Percentiles rank a stretch among this genome's conserved stretches.
Evolutionary conservation across 768 basidiomycete genomes (phyloP).

Genomic region (Suillus subalutaceus): DNA sequence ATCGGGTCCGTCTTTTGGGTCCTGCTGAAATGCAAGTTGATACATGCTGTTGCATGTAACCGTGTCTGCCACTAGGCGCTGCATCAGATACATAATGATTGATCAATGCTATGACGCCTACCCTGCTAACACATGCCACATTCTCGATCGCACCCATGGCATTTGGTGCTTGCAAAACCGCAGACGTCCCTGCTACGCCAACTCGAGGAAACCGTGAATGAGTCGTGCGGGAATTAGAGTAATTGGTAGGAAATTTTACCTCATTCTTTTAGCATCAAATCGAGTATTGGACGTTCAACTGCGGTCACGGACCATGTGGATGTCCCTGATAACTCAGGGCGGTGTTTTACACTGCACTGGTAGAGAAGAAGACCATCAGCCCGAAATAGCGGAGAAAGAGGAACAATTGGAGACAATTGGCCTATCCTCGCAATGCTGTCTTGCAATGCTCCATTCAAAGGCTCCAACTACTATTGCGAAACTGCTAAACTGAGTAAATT

Average conservation of each 20-base stretch:
- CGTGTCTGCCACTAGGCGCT: not conserved
- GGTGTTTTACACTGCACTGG: not conserved
- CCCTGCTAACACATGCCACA: not conserved
- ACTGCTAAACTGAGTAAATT: not conserved
- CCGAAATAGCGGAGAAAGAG: not conserved
- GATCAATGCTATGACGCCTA: not conserved
- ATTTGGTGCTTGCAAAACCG: not conserved
- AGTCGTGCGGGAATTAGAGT: not conserved
- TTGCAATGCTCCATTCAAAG: not conserved
- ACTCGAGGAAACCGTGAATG: not conserved
- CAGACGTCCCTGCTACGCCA: not conserved
- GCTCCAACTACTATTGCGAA: not conserved
- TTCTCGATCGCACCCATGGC: not conserved
- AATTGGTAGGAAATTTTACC: not conserved
- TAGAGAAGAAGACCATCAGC: not conserved
- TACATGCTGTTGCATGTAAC: not conserved
- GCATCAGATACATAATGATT: not conserved
- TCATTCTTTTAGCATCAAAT: not conserved
- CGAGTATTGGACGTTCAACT: not conserved
- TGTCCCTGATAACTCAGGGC: not conserved
- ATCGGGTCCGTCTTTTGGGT: not conserved
- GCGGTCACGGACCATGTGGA: not conserved
- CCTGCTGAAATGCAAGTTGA: not conserved
- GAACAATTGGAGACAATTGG: not conserved
- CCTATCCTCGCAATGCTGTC: not conserved